Base-by-base conservation (phyloP, 306 rosid genomes). In the Chamaecrista fasciculata region DNA sequence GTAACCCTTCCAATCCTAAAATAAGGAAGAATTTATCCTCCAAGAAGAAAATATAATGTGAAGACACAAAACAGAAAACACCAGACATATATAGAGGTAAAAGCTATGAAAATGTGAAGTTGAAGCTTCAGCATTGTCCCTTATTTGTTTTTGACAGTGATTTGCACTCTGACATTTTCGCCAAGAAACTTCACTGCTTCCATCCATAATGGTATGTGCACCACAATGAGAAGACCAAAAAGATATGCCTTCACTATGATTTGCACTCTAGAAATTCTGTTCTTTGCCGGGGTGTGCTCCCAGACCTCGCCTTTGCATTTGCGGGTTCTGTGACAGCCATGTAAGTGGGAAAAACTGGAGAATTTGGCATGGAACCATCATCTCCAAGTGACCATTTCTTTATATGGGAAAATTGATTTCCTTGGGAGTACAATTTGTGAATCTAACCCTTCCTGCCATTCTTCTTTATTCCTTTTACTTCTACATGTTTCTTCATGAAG, bases 211-310 rank as follows among this genome's bases (percentile, higher is more conserved):
- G 44, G 72, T 43, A 11, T 78, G 76, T 43, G 73, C 79, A 55
- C 57, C 82, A 59, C 76, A 76, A 67, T 61, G 70, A 60, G 89
- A 76, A 44, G 85, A 70, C 81, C 78, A 76, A 19, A 79, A 76
- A 23, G 84, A 63, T 42, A 59, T 16, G 15, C 70, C 73, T 2
- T 78, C 73, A 16, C 56, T 61, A 1, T 63, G 79, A 40, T 66
- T 58, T 28, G 62, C 76, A 67, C 66, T 72, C 21, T 51, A 76
- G 44, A 51, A 73, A 79, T 26, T 74, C 75, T 46, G 78, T 71
- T 61, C 95, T 76, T 69, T 82, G 88, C 80, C 75, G 80, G 39
- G 95, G 92, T 23, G 87, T 84, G 73, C 95, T 89, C 64, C 79
- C 78, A 34, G 96, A 84, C 65, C 92, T 82, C 11, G 76, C 80